These are phyloP conservation scores for Chenopodium berlandieri DNA, from an alignment of 148 eudicot species.

Conservation along the genomic window DNA sequence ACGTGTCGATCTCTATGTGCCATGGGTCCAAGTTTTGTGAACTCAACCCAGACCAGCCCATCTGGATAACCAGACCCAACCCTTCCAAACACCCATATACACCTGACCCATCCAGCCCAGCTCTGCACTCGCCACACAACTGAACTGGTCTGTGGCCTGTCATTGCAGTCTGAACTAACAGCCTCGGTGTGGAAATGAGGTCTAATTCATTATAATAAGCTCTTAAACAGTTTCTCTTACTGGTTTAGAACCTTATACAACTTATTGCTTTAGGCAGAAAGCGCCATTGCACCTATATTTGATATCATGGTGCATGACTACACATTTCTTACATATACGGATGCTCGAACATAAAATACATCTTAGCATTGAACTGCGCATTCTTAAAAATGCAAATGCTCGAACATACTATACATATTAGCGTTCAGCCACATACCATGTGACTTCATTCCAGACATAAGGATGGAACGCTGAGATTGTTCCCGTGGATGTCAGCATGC, in stretches of 20 bases:
- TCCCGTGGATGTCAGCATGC: background rate
- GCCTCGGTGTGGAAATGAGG: too few species aligned
- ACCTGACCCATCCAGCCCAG: too few species aligned
- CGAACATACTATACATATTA: background rate
- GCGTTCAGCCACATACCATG: background rate
- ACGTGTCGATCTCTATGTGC: too few species aligned
- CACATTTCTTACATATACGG: background rate
- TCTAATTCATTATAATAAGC: background rate
- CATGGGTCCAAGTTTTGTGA: too few species aligned
- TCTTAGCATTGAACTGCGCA: background rate
- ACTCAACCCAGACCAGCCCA: too few species aligned
- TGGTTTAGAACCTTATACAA: background rate
- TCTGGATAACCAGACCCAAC: too few species aligned
- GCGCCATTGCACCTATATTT: background rate
- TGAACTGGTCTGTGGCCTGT: too few species aligned
- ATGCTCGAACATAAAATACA: background rate
- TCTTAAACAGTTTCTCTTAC: background rate
- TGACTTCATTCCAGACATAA: background rate
- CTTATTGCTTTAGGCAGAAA: conserved; percentile 1
- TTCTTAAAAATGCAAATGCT: background rate
- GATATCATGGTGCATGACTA: background rate
- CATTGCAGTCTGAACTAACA: too few species aligned
- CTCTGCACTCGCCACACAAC: too few species aligned
- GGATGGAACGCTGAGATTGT: background rate
- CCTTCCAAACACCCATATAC: too few species aligned